Conservation (phyloP, 441 rosid genomes). For the Pelargonium australe region DNA sequence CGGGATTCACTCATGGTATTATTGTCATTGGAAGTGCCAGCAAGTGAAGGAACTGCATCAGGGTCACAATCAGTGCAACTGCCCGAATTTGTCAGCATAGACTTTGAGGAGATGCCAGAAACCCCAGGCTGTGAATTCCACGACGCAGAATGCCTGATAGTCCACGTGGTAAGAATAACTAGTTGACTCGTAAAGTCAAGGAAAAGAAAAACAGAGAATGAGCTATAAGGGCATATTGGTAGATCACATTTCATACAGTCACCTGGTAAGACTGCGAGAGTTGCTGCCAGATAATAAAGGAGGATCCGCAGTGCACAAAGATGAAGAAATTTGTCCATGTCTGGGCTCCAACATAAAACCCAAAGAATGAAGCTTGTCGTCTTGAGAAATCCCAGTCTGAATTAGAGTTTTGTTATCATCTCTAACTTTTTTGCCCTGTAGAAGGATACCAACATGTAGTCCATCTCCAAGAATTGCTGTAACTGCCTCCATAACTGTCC, state of each 20-base stretch:
- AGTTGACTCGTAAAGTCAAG: neutral
- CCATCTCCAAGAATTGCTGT: slow-evolving; percentile 72
- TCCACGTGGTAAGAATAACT: neutral
- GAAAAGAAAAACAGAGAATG: neutral
- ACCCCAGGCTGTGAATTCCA: slow-evolving; percentile 27
- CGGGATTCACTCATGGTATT: slow-evolving; percentile 38
- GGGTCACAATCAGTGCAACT: slow-evolving; percentile 49
- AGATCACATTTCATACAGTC: neutral
- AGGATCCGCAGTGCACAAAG: slow-evolving; percentile 36
- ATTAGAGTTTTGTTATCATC: slow-evolving; percentile 82
- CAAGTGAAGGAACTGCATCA: slow-evolving; percentile 53
- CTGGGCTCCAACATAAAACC: slow-evolving; percentile 92
- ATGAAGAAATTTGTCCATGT: slow-evolving; percentile 33
- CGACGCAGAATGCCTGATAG: slow-evolving; percentile 12
- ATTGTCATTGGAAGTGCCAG: slow-evolving; percentile 36
- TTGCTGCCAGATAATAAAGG: slow-evolving; percentile 35
- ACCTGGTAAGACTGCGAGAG: slow-evolving; percentile 67
- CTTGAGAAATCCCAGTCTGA: slow-evolving; percentile 82
- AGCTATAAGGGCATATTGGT: too few relatives aligned
- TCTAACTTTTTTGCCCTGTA: slow-evolving; percentile 84
- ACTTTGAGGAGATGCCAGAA: slow-evolving; percentile 33
- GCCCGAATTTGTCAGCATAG: slow-evolving; percentile 31
- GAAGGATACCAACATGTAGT: slow-evolving; percentile 69
- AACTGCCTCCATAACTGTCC: slow-evolving; percentile 92
- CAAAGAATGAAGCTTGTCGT: slow-evolving; percentile 55